phyloP scores from a whole-genome alignment of 257 asterid species.

The Voacanga thouarsii region DNA sequence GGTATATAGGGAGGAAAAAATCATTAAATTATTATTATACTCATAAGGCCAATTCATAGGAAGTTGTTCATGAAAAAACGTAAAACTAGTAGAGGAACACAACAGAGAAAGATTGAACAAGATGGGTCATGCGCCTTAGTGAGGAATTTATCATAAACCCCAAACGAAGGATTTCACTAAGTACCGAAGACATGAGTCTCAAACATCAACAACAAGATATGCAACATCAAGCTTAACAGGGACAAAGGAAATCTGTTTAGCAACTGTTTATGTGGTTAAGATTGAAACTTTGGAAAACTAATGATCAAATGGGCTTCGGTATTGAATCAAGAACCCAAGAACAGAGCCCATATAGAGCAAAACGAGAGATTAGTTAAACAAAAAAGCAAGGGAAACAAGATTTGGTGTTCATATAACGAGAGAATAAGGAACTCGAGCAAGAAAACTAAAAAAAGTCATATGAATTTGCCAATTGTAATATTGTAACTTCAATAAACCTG shows the following conservation, averaged over 20 bases:
- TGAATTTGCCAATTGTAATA: no score
- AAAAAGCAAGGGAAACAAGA: background rate
- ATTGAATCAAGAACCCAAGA: background rate
- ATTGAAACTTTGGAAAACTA: background rate
- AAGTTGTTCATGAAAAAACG: constrained; percentile 54
- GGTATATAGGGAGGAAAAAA: no score
- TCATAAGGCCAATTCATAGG: no score
- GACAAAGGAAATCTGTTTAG: background rate
- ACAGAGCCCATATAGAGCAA: background rate
- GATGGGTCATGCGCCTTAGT: constrained; percentile 65
- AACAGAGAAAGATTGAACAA: constrained; percentile 93
- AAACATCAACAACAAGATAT: constrained; percentile 26
- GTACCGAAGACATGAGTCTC: constrained; percentile 67
- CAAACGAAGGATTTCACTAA: constrained; percentile 70
- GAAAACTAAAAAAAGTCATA: no score
- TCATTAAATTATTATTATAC: no score
- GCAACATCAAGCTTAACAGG: constrained; percentile 33
- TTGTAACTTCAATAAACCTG: no score
- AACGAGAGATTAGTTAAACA: background rate
- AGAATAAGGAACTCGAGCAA: no score
- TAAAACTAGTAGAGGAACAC: constrained; percentile 96
- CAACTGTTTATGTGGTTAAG: background rate
- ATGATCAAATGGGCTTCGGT: constrained; percentile 7
- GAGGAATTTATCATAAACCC: constrained; percentile 64
- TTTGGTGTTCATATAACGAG: no score